A percentile compares a stretch with the other conserved stretches of the same genome.
phyloP scores from a whole-genome alignment of 345 rosid species.

The Citrus mangshanensis region DNA sequence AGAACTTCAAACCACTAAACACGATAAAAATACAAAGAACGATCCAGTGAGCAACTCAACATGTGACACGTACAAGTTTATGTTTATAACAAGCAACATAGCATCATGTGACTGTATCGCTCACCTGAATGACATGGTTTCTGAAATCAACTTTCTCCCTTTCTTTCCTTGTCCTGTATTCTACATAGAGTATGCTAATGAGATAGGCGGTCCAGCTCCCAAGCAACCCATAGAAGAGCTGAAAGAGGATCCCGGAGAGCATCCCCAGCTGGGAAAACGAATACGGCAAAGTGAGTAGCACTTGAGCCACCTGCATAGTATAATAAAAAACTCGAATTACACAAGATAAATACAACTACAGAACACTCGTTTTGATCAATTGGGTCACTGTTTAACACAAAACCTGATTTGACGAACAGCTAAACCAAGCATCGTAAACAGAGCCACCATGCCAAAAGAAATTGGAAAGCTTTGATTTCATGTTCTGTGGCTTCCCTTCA shows the following conservation, averaged over 20 bases:
- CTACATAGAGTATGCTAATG: slow-evolving; percentile 88
- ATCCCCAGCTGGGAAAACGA: slow-evolving; percentile 98
- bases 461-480: slow-evolving; percentile 63
- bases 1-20: slow-evolving; percentile 97
- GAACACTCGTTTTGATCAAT: background rate
- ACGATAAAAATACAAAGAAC: background rate
- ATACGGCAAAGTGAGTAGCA: slow-evolving; percentile 91
- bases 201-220: slow-evolving; percentile 99
- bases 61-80: background rate
- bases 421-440: slow-evolving; percentile 97
- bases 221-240: slow-evolving; percentile 85
- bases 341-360: background rate
- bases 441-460: slow-evolving; percentile 98
- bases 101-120: background rate
- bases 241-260: slow-evolving; percentile 90
- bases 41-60: background rate
- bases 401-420: slow-evolving; percentile 98
- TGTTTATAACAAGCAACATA: too few relatives aligned
- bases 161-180: slow-evolving; percentile 94
- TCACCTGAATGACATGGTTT: slow-evolving; percentile 93
- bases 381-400: background rate
- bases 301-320: slow-evolving; percentile 96
- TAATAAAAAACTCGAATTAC: background rate
- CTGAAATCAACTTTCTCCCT: slow-evolving; percentile 96
- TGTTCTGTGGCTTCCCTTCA: slow-evolving; percentile 55